Evolutionary conservation across 305 asterid species (phyloP), one percentile per base, ranked within the genome.

Genomic region (Fraxinus floribunda): DNA sequence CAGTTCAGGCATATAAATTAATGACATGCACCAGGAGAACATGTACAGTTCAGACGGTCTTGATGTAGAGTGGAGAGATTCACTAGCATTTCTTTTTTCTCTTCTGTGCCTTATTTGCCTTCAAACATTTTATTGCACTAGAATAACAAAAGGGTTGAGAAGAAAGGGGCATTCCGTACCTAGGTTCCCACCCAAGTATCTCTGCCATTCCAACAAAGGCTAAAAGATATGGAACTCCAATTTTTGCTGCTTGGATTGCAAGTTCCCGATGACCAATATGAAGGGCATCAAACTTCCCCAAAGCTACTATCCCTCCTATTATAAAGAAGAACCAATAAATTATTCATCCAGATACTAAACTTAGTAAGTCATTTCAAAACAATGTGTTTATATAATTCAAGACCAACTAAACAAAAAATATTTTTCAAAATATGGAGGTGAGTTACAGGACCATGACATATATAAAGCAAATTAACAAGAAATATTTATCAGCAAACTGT

Each of bases 201-300:
- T 93, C 97, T 0, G 97, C 98, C 98, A 95, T 94, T 86, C 99
- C 99, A 81, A 88, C 91, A 85, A 95, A 95, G 57, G 97, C 92
- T 81, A 95, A 79, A 46, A 95, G 92, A 89, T 87, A 94, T 0
- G 98, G 99, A 84, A 87, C 84, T 84, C 98, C 99, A 78, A 91
- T 87, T 86, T 87, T 90, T 7, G 99, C 89, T 15, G 99, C 97
- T 87, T 95, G 99, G 83, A 95, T 93, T 73, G 95, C 98, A 85
- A 95, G 97, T 87, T 94, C 97, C 72, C 99, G 94, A 80, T 95
- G 99, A 86, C 99, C 99, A 77, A 93, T 90, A 85, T 95, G 99
- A 87, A 95, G 98, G 81, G 99, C 99, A 85, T 95, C 99, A 84
- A 94, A 95, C 91, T 94, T 94, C 79, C 99, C 99, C 86, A 95